Percentiles rank a stretch among this genome's conserved stretches.
These are phyloP conservation scores for Asterophora lycoperdoides DNA, from an alignment of 768 basidiomycete species.

Conservation along the genomic window DNA sequence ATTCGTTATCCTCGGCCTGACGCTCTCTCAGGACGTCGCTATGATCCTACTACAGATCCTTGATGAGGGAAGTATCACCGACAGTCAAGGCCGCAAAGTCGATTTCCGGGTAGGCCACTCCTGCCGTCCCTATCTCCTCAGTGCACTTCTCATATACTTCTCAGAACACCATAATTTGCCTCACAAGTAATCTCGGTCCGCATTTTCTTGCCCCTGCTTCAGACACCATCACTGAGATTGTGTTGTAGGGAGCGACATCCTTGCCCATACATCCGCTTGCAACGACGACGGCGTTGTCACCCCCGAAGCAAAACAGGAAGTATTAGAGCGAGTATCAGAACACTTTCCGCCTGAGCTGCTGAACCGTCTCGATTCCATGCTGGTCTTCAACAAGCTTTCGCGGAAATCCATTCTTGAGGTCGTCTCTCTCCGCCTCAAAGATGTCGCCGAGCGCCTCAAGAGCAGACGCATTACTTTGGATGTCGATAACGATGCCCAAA, in stretches of 20 bases:
- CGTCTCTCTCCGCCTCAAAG: slow-evolving; percentile 69
- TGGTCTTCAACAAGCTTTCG: slow-evolving; percentile 90
- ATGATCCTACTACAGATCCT: slow-evolving; percentile 90
- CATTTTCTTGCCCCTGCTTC: neutral
- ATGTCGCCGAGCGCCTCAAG: slow-evolving; percentile 64
- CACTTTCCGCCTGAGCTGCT: slow-evolving; percentile 90
- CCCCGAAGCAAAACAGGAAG: slow-evolving; percentile 54
- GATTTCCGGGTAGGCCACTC: slow-evolving; percentile 69
- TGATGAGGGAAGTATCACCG: slow-evolving; percentile 86
- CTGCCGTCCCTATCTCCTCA: neutral
- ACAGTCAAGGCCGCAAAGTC: slow-evolving; percentile 88
- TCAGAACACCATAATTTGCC: slow-evolving; percentile 86
- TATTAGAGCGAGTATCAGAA: slow-evolving; percentile 69
- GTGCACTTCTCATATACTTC: neutral
- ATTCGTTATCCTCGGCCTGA: neutral
- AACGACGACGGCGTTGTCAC: slow-evolving; percentile 63
- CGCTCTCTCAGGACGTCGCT: slow-evolving; percentile 59
- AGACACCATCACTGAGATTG: neutral
- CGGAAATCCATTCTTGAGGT: slow-evolving; percentile 70
- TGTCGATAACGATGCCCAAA: slow-evolving; percentile 54
- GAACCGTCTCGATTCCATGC: slow-evolving; percentile 82
- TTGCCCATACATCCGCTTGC: slow-evolving; percentile 63
- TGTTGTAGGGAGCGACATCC: slow-evolving; percentile 54
- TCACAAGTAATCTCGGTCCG: slow-evolving; percentile 83
- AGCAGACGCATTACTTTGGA: slow-evolving; percentile 67